A percentile compares a stretch with the other conserved stretches of the same genome.
These are phyloP conservation scores for Lablab purpureus DNA, from an alignment of 306 rosid species.

Conservation along the genomic window DNA sequence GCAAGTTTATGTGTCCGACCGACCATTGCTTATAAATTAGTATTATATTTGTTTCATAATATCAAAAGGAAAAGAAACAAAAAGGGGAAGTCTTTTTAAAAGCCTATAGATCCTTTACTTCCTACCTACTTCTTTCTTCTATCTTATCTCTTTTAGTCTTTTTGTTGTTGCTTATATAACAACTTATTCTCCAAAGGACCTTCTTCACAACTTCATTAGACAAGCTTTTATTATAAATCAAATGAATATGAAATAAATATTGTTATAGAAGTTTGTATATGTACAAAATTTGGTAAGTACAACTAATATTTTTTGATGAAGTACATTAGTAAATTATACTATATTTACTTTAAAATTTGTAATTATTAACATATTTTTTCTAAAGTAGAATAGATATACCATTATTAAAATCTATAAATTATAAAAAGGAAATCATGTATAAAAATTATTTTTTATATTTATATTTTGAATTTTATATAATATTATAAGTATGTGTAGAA, in stretches of 20 bases:
- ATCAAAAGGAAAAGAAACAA: conserved; percentile 9
- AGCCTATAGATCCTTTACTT: conserved; percentile 37
- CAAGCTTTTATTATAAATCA: neutral
- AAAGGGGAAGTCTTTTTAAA: conserved; percentile 32
- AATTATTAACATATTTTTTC: too few relatives aligned
- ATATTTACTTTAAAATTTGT: too few relatives aligned
- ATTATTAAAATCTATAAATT: too few relatives aligned
- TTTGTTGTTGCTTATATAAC: neutral
- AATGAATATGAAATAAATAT: neutral
- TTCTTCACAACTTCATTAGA: neutral
- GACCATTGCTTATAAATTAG: conserved; percentile 38
- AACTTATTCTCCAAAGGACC: neutral
- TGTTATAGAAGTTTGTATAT: too few relatives aligned
- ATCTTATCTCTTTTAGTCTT: conserved; percentile 12
- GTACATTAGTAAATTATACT: neutral
- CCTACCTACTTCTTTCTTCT: conserved; percentile 26
- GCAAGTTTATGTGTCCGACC: conserved; percentile 40
- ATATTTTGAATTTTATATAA: too few relatives aligned
- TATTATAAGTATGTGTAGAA: too few relatives aligned
- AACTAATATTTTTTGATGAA: too few relatives aligned
- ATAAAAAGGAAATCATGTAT: too few relatives aligned
- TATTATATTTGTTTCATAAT: conserved; percentile 16
- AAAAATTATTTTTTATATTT: too few relatives aligned
- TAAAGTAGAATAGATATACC: too few relatives aligned
- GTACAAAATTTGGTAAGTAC: neutral